Evolutionary conservation across 805 yeast genomes (phyloP), one percentile per base, ranked within the genome.

Genomic region (Pichia kluyveri): DNA sequence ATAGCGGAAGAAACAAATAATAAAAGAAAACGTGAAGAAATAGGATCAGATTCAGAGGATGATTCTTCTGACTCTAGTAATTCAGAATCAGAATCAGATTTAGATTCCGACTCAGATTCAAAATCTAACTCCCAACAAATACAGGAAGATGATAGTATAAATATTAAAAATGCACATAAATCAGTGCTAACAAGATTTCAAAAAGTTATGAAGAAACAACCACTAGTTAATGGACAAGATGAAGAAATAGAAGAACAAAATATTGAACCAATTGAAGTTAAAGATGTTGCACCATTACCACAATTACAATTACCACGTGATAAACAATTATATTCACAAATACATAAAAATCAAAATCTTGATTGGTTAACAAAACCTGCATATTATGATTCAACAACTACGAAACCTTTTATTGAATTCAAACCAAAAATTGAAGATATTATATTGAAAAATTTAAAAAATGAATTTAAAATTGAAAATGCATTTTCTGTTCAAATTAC

Each of bases 401-500:
- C 69, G 0, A 67, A 64, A 48, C 71, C 80, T 3, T 85, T 86
- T 53, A 45, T 51, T 0, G 72, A 73, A 2, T 72, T 83, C 39
- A 64, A 54, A 9, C 68, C 69, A n/a, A 14, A 57, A 1, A 53
- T 84, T 2, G 67, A 77, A 23, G 58, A 67, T 1, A 60, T 58
- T 17, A 63, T 83, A 56, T 47, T 72, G 31, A 55, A 60, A 15
- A 82, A 83, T 55, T 68, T 87, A 28, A 51, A 52, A 12, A 56
- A 59, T 1, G 61, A 64, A 5, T 63, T 69, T 53, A 77, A 77
- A 2, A 78, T 74, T 50, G 58, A 61, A 7, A 55, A 67, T 8
- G 95, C 95, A 6, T 87, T 87, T 61, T 80, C 95, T 0, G 89
- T 88, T 9, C 96, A 87, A 61, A 67, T 79, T 3, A 74, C 79